phyloP scores from a whole-genome alignment of 352 stramenopile genomes.

The Phytophthora europaea region DNA sequence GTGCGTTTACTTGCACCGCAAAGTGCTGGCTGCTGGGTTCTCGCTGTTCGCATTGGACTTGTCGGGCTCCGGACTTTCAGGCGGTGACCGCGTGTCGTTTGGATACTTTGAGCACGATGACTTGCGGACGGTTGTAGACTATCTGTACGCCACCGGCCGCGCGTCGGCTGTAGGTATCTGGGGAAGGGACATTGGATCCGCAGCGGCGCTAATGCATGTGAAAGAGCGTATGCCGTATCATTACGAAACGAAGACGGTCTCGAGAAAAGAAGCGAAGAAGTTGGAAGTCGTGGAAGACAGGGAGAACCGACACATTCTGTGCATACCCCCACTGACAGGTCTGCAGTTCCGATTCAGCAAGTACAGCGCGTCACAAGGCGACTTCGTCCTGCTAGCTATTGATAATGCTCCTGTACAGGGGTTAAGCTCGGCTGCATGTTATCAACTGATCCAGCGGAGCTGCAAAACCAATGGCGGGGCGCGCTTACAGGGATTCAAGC shows the following conservation, averaged over 20 bases:
- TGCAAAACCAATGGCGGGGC: conserved; percentile 30
- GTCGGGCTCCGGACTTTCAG: conserved; percentile 73
- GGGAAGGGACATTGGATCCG: conserved; percentile 73
- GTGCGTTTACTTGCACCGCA: conserved; percentile 70
- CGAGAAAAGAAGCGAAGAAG: conserved; percentile 41
- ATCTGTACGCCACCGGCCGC: conserved; percentile 67
- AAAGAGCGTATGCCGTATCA: conserved; percentile 46
- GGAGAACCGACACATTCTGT: conserved; percentile 47
- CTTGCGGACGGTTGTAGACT: conserved; percentile 65
- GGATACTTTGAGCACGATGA: conserved; percentile 79
- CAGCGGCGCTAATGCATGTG: conserved; percentile 63
- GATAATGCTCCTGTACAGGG: conserved; percentile 55
- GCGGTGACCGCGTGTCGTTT: conserved; percentile 75
- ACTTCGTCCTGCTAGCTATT: conserved; percentile 80
- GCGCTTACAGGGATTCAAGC: conserved; percentile 40
- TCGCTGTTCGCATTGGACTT: conserved; percentile 82
- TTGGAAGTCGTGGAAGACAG: conserved; percentile 66
- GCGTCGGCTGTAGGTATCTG: conserved; percentile 70
- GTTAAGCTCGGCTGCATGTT: conserved; percentile 45
- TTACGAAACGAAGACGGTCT: conserved; percentile 65
- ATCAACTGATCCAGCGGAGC: conserved; percentile 45
- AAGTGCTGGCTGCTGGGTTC: conserved; percentile 66
- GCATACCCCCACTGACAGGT: conserved; percentile 51
- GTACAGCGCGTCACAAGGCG: conserved; percentile 64
- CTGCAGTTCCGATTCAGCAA: conserved; percentile 68